Base-by-base conservation (phyloP, 2,329 filamentous ascomycete species). In the Catunica adiposa region DNA sequence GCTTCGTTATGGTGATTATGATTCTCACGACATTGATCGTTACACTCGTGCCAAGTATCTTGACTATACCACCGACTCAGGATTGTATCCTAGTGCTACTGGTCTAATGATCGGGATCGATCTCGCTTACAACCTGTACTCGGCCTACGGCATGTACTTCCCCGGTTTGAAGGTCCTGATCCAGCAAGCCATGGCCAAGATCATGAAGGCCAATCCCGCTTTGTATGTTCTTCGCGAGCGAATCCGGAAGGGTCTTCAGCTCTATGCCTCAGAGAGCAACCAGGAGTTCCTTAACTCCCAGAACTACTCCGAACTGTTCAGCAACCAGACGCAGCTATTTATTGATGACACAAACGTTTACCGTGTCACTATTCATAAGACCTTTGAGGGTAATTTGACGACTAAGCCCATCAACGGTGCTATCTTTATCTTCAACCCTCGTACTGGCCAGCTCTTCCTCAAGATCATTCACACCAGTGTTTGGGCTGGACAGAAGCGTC, bases 401-500 rank as follows among this genome's bases (percentile, higher is more conserved):
- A 98, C 92, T 1, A 98, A 98, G 71, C 92, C 92, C 2, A 98
- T 98, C 76, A 98, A 98, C 68, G 92, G 92, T 66, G 92, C 94
- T 48, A 97, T 98, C 67, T 98, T 98, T 75, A 98, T 98, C 66
- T 97, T 98, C 79, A 98, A 98, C 67, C 92, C 94, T n/a, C 82
- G 90, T 58, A 98, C 92, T 54, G 92, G 92, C 53, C 92, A 98
- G 66, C 72, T 98, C 40, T 98, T 98, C 80, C 71, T 98, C 66
- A 98, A 98, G 77, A 97, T 98, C 63, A 98, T 98, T 62, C 94
- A 98, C 70, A 98, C 92, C 1, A 96, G 89, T 65, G 94, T 98
- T 26, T 98, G 92, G 92, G 92, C 92, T 53, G 92, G 92, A 55
- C 92, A 98, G 71, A 98, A 98, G 70, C 94, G 92, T 86, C 80